Conservation (phyloP, 2,329 filamentous ascomycete genomes). For the Verticillium dahliae region DNA sequence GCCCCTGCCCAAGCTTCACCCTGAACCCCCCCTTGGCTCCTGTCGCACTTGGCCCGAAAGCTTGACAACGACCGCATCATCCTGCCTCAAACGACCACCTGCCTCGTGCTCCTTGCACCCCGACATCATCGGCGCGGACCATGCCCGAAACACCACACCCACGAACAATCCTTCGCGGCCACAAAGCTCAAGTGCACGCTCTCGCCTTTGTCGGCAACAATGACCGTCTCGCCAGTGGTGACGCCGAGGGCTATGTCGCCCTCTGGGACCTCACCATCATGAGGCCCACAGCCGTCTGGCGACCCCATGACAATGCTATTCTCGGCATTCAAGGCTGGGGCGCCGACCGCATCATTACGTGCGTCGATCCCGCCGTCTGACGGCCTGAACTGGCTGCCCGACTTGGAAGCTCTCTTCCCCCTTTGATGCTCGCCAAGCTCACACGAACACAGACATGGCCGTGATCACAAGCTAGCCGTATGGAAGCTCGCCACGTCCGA, state of each 20-base stretch:
- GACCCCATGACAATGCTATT: conserved; percentile 71
- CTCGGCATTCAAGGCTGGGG: conserved; percentile 69
- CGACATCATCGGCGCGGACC: conserved; percentile 9
- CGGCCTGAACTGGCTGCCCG: background rate
- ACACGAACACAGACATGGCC: conserved; percentile 61
- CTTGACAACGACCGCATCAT: background rate
- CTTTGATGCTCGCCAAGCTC: background rate
- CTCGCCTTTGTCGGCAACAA: conserved; percentile 68
- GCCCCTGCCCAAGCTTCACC: background rate
- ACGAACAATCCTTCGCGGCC: conserved; percentile 71
- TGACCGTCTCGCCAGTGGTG: conserved; percentile 72
- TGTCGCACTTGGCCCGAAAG: background rate
- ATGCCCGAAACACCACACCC: conserved; percentile 28
- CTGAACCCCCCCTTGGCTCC: background rate
- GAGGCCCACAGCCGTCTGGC: conserved; percentile 78
- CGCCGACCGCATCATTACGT: conserved; percentile 75
- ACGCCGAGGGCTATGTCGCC: conserved; percentile 84
- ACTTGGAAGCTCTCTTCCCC: background rate
- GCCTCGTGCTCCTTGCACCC: background rate
- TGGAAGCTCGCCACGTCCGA: conserved; percentile 66
- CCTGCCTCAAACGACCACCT: background rate
- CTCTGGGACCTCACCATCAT: conserved; percentile 81
- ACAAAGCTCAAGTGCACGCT: conserved; percentile 72
- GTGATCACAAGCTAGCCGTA: conserved; percentile 79
- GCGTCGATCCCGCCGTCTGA: conserved; percentile 28